A percentile compares a stretch with the other conserved stretches of the same genome.
Evolutionary conservation across 208 protist genomes (phyloP).

Genomic region (Balamuthia mandrillaris): DNA sequence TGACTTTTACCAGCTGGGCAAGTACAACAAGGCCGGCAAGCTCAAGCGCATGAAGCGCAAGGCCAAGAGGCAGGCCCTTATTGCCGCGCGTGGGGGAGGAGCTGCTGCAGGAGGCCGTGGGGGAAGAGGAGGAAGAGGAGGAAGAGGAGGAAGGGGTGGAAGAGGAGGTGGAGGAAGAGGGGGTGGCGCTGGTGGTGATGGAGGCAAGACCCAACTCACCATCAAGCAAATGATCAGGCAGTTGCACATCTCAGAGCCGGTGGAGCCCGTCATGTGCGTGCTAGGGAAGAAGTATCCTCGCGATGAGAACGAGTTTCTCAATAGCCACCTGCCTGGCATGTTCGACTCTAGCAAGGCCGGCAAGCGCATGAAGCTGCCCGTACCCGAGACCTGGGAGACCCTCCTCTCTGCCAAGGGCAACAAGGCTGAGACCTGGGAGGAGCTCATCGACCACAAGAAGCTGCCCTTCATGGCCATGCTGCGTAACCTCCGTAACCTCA

Average conservation of each 20-base stretch:
- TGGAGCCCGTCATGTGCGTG: constrained; percentile 84
- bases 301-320: constrained; percentile 73
- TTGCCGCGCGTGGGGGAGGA: not conserved
- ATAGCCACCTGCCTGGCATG: constrained; percentile 53
- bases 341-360: constrained; percentile 78
- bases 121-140: not conserved
- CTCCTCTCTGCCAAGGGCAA: constrained; percentile 81
- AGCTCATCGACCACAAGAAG: constrained; percentile 76
- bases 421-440: constrained; percentile 82
- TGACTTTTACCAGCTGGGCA: constrained; percentile 79
- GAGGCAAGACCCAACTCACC: constrained; percentile 38
- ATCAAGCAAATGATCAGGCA: constrained; percentile 68
- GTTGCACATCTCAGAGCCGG: constrained; percentile 77
- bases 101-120: not conserved
- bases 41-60: constrained; percentile 1
- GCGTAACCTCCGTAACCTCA: constrained; percentile 89
- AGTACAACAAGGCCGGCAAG: constrained; percentile 17
- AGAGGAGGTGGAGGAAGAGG: not conserved
- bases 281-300: constrained; percentile 87
- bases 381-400: constrained; percentile 88
- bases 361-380: constrained; percentile 84
- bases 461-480: constrained; percentile 93
- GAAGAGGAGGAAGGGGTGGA: not conserved
- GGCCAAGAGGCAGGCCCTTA: not conserved
- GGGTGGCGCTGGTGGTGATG: not conserved